A percentile compares a stretch with the other conserved stretches of the same genome.
phyloP scores from a whole-genome alignment of 2,329 filamentous ascomycete genomes.

The Juglanconis sp. region DNA sequence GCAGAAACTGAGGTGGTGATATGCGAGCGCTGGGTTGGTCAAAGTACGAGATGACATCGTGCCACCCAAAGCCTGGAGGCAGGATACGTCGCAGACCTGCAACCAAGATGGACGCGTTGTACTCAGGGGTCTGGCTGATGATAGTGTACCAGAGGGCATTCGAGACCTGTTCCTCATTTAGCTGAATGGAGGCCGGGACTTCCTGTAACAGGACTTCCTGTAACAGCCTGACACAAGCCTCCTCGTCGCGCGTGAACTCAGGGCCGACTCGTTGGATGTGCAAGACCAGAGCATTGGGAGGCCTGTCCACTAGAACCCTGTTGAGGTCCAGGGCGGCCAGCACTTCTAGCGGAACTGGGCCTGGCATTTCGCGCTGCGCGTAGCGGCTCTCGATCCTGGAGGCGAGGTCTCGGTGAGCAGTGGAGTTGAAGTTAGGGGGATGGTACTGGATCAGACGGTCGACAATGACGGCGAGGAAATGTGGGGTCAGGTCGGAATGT shows the following conservation, averaged over 20 bases:
- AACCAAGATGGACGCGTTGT: slow-evolving; percentile 55
- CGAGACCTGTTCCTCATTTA: slow-evolving; percentile 79
- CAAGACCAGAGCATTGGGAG: slow-evolving; percentile 56
- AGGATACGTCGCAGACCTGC: slow-evolving; percentile 61
- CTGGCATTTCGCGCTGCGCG: slow-evolving; percentile 57
- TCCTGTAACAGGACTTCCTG: slow-evolving; percentile 33
- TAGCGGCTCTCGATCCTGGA: slow-evolving; percentile 68
- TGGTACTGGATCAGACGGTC: slow-evolving; percentile 86
- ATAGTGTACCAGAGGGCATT: slow-evolving; percentile 68
- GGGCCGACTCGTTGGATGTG: slow-evolving; percentile 73
- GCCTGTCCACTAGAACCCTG: slow-evolving; percentile 59
- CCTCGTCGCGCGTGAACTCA: slow-evolving; percentile 72
- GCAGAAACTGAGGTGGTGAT: slow-evolving; percentile 75
- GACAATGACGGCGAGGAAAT: slow-evolving; percentile 75
- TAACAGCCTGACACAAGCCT: slow-evolving; percentile 57
- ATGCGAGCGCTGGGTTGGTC: slow-evolving; percentile 76
- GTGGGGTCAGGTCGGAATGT: slow-evolving; percentile 62
- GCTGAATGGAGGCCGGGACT: slow-evolving; percentile 52
- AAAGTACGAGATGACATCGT: slow-evolving; percentile 73
- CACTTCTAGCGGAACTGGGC: slow-evolving; percentile 61
- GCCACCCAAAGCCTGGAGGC: slow-evolving; percentile 63
- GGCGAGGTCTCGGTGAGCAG: slow-evolving; percentile 66
- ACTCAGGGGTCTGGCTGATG: slow-evolving; percentile 53
- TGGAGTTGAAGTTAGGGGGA: slow-evolving; percentile 78
- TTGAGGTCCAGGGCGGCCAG: slow-evolving; percentile 68